Evolutionary conservation across 2,329 filamentous ascomycete genomes (phyloP), one percentile per base, ranked within the genome.

Genomic region (Ophiostoma ulmi): DNA sequence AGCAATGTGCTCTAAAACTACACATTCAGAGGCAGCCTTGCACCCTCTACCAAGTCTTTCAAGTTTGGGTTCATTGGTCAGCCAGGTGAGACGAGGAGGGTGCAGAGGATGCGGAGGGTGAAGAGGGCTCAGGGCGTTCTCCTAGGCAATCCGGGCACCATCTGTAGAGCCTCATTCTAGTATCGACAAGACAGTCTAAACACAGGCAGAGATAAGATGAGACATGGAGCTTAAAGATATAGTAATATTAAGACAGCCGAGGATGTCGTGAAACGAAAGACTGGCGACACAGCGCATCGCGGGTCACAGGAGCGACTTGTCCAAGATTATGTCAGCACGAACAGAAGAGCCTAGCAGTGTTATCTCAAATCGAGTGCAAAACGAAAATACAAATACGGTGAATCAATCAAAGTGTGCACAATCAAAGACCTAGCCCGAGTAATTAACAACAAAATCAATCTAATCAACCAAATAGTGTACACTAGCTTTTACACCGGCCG

Each of bases 401-500:
- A 48, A n/a, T 48, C 14, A n/a, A 8, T 55, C 20, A 55, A 55
- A 55, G 26, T 13, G 26, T 13, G 13, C 52, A 58, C n/a, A 58
- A 55, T 13, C 5, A 3, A 41, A 41, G 10, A 44, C 10, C 10
- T 44, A 44, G 10, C 39, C 3, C 7, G 39, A 11, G 14, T 17
- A 58, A 26, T 5, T 26, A 58, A 26, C 7, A 14, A 58, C 11
- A 10, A 11, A 26, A 58, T 22, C 52, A 58, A 58, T 26, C n/a
- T 58, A 58, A 55, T 22, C 17, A 58, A 58, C 44, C 14, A 58
- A 26, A 58, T 58, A 58, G 52, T 58, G 22, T 58, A 58, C 52
- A 58, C 52, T 58, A 58, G n/a, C 7, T 26, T 26, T 55, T n/a
- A 48, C 44, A 48, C 20, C 14, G 14, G 44, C 44, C 44, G 14